Evolutionary conservation across 192 early-diverging fungal species (phyloP), one percentile per base, ranked within the genome.

Genomic region (Coemansia sp.): DNA sequence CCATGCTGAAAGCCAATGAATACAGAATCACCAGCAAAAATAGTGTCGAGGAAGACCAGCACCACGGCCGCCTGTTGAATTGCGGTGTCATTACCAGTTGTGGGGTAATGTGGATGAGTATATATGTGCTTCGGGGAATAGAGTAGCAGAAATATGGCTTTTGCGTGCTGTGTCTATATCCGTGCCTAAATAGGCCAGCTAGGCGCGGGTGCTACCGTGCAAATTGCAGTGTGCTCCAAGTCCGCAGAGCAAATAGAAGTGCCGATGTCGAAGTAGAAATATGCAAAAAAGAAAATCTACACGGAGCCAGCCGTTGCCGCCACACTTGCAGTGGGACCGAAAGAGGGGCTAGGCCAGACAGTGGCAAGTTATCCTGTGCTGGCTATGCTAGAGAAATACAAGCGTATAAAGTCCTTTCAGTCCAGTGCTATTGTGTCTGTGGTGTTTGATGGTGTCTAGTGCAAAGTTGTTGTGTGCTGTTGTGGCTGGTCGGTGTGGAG

Each of bases 41-140:
- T 2, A 49, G 28, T 26, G 34, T 50, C 50, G 63, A 30, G 54
- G 57, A 34, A 30, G 53, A 16, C 63, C 69, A 60, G 69, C 63
- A 54, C 32, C 49, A 18, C 58, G 49, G 41, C 57, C 41, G 28
- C 49, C 34, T 5, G 14, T 24, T 21, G 54, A 38, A 41, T 22
- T 52, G 50, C 38, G 10, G 38, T 44, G 38, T 16, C 38, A 44
- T 44, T 44, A 16, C 38, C 38, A 44, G 38, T 16, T 16, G 38
- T 44, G 16, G 16, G 9, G 14, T 44, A 44, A 16, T 44, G 38
- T 16, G 28, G 6, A 6, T 30, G 28, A 30, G 12, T 44, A 16
- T 44, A 44, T 44, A 44, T 16, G 38, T 14, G 38, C 16, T 44
- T 4, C 14, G 12, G 38, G 14, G 14, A 44, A 16, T 44, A 16